Evolutionary conservation across 1,284 basidiomycete genomes (phyloP).

Genomic region (Boletus calvinii): DNA sequence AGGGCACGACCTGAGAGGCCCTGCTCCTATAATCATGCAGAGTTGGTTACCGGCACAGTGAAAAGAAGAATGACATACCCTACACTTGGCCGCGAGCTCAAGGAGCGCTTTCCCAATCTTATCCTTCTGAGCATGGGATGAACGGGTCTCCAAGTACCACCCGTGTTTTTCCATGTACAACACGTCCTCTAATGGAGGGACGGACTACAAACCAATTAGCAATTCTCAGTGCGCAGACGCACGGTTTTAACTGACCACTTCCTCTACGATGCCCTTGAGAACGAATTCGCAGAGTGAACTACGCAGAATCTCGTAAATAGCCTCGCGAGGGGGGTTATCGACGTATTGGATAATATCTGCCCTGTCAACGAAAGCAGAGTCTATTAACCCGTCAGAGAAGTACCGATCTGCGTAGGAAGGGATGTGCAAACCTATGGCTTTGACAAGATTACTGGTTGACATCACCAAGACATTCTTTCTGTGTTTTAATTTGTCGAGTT

Average conservation of each 20-base stretch:
- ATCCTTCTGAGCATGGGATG: conserved; percentile 32
- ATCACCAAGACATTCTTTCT: conserved; percentile 94
- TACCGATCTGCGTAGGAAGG: not conserved
- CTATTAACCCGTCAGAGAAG: conserved; percentile 42
- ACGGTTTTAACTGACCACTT: conserved; percentile 44
- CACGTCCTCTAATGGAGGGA: conserved; percentile 63
- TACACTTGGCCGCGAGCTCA: conserved; percentile 67
- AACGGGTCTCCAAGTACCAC: conserved; percentile 6
- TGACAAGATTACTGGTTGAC: conserved; percentile 94
- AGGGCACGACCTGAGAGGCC: conserved; percentile 90
- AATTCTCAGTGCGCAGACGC: not conserved
- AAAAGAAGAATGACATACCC: conserved; percentile 44
- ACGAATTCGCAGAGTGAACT: conserved; percentile 84
- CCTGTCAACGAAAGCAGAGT: conserved; percentile 93
- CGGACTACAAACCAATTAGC: conserved; percentile 42
- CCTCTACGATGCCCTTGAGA: conserved; percentile 65
- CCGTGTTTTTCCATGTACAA: conserved; percentile 47
- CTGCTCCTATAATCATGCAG: conserved; percentile 43
- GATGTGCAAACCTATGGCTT: conserved; percentile 80
- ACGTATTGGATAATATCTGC: conserved; percentile 97
- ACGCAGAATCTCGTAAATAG: conserved; percentile 92
- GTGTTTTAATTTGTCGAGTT: conserved; percentile 93
- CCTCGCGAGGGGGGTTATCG: conserved; percentile 85
- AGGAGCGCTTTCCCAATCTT: conserved; percentile 63
- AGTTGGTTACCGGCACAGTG: not conserved